Percentiles rank a stretch among this genome's conserved stretches.
Evolutionary conservation across 2,329 filamentous ascomycete genomes (phyloP).

Genomic region (Aspergillus novofumigatus): DNA sequence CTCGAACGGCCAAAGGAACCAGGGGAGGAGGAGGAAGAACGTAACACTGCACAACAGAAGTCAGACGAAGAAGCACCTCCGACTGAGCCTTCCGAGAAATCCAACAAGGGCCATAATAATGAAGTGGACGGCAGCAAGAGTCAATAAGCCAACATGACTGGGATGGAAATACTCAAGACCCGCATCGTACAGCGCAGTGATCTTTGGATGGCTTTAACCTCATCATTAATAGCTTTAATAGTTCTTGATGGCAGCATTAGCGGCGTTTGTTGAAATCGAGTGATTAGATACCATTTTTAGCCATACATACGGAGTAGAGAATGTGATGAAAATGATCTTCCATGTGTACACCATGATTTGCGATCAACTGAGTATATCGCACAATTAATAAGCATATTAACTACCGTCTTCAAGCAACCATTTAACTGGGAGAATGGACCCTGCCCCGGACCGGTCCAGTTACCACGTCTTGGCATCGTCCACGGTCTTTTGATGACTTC

Average conservation of each 20-base stretch:
- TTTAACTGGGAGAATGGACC: not conserved
- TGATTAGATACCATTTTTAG: not conserved
- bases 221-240: not conserved
- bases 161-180: not conserved
- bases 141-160: not conserved
- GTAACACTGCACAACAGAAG: slow-evolving; percentile 24
- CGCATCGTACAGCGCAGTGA: not conserved
- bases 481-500: not conserved
- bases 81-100: not conserved
- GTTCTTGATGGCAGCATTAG: not conserved
- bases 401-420: not conserved
- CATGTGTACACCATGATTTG: too few species aligned
- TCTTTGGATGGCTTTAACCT: not conserved
- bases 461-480: not conserved
- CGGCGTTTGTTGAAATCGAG: not conserved
- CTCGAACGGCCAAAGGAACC: slow-evolving; percentile 36
- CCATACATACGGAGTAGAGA: too few species aligned
- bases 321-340: not conserved
- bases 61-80: slow-evolving; percentile 18
- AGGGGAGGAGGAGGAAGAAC: slow-evolving; percentile 22
- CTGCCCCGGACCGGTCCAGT: not conserved
- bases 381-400: not conserved
- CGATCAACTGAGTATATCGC: not conserved
- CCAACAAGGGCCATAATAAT: not conserved
- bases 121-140: not conserved